phyloP scores from a whole-genome alignment of 139 green algal genomes.

The Pycnococcus provasolii region DNA sequence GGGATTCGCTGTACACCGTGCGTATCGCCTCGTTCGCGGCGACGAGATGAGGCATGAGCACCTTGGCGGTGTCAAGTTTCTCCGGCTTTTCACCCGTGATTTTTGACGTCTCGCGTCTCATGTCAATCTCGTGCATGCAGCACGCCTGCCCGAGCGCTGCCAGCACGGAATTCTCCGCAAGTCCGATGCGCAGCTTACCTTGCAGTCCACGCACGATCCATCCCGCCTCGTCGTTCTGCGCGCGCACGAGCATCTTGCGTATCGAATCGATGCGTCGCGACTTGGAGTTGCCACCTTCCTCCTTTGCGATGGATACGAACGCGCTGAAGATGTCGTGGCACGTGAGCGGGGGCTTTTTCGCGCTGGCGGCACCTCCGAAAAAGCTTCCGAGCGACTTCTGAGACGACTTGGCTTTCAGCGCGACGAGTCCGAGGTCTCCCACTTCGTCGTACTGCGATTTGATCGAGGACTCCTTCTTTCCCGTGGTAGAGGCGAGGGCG shows the following conservation, averaged over 20 bases:
- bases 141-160: constrained; percentile 74
- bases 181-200: constrained; percentile 92
- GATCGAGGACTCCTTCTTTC: constrained; percentile 65
- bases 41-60: constrained; percentile 59
- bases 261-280: constrained; percentile 43
- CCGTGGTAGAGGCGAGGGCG: constrained; percentile 67
- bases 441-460: constrained; percentile 64
- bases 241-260: constrained; percentile 71
- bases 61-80: constrained; percentile 1
- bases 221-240: constrained; percentile 66
- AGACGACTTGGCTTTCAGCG: constrained; percentile 30
- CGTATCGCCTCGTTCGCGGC: constrained; percentile 58
- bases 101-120: neutral
- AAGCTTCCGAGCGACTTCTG: constrained; percentile 10
- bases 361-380: constrained; percentile 13
- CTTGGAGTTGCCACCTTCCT: constrained; percentile 15
- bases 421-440: constrained; percentile 85
- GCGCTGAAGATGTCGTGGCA: constrained; percentile 25
- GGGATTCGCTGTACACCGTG: constrained; percentile 71
- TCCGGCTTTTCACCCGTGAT: neutral
- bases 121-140: constrained; percentile 40
- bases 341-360: neutral
- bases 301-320: constrained; percentile 36
- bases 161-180: constrained; percentile 88
- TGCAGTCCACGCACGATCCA: constrained; percentile 59